A percentile compares a stretch with the other conserved stretches of the same genome.
Conservation (phyloP, 169 alveolate species). For the Cyclospora cayetanensis region DNA sequence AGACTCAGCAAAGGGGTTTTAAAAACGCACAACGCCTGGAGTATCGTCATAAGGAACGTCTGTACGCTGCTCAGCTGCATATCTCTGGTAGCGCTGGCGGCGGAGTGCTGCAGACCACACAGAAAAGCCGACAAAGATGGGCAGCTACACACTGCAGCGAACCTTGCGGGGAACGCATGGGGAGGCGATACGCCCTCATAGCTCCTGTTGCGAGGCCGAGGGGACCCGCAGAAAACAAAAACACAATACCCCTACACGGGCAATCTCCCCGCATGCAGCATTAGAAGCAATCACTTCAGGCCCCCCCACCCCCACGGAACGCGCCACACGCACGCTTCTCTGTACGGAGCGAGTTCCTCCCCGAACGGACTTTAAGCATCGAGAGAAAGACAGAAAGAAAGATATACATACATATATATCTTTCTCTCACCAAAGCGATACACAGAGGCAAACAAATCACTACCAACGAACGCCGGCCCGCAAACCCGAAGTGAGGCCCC, state of each 20-base stretch:
- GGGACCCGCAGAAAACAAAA: not conserved
- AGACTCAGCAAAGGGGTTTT: too few relatives aligned
- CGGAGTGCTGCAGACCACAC: not conserved
- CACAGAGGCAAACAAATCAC: not conserved
- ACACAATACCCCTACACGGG: not conserved
- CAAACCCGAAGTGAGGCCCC: too few relatives aligned
- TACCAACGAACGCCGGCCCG: too few relatives aligned
- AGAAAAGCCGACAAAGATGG: not conserved
- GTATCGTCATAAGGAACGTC: conserved; percentile 7
- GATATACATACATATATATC: not conserved
- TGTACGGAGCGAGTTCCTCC: too few relatives aligned
- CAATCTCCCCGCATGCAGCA: too few relatives aligned
- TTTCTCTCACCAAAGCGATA: too few relatives aligned
- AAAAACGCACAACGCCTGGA: not conserved
- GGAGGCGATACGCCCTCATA: not conserved
- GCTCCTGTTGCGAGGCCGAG: not conserved
- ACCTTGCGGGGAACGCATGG: too few relatives aligned
- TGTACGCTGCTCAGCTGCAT: not conserved
- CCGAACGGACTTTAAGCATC: too few relatives aligned
- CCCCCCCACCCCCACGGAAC: too few relatives aligned
- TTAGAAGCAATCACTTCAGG: too few relatives aligned
- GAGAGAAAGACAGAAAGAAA: not conserved
- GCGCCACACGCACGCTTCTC: too few relatives aligned
- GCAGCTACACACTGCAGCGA: not conserved
- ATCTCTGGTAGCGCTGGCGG: not conserved